Percentiles rank a stretch among this genome's conserved stretches.
Conservation (phyloP, 2,329 filamentous ascomycete genomes). For the Trichophyton rubrum region DNA sequence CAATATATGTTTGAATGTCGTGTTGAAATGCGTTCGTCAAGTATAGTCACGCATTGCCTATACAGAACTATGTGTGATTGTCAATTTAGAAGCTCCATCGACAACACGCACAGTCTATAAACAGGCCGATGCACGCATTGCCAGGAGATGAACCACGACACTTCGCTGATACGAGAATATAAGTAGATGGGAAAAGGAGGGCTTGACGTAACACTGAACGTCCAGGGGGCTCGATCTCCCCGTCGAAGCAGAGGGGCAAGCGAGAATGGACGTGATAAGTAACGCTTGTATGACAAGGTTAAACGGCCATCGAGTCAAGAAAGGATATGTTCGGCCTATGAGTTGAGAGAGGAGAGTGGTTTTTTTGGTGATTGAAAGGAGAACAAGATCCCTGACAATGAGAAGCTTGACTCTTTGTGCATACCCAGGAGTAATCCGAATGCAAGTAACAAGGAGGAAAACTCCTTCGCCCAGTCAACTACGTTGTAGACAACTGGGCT, state of each 20-base stretch:
- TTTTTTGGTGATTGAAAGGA: neutral
- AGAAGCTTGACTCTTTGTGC: neutral
- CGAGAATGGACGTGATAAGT: neutral
- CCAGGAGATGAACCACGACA: neutral
- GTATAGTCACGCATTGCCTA: neutral
- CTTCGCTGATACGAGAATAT: neutral
- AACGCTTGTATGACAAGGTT: conserved; percentile 1
- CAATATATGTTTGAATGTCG: neutral
- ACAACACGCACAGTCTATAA: neutral
- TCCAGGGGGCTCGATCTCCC: neutral
- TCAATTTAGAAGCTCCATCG: neutral
- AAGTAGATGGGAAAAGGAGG: neutral
- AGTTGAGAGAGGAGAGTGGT: neutral
- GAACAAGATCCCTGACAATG: neutral
- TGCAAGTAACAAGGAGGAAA: neutral
- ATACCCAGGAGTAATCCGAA: neutral
- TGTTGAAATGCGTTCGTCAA: neutral
- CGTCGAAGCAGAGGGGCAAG: neutral
- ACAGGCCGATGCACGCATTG: neutral
- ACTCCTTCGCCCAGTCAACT: neutral
- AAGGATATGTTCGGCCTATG: neutral
- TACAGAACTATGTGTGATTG: neutral
- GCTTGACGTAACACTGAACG: neutral
- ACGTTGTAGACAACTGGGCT: neutral
- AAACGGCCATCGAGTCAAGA: neutral